Evolutionary conservation across 2,329 filamentous ascomycete species (phyloP).

Genomic region (Pseudohalonectria lignicola): DNA sequence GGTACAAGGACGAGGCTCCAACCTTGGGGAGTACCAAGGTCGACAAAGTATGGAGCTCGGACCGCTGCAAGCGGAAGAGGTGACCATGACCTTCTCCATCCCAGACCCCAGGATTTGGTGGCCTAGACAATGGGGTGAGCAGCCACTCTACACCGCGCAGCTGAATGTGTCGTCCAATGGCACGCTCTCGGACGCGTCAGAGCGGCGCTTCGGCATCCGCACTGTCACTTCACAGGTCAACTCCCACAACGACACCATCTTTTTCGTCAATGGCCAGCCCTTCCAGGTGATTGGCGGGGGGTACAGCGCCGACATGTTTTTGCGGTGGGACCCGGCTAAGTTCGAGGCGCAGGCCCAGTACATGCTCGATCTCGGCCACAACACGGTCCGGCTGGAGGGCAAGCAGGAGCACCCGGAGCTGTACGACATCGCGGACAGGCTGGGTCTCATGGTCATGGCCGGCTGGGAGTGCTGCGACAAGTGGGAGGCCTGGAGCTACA

Average conservation of each 20-base stretch:
- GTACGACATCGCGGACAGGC: conserved; percentile 45
- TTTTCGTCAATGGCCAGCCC: conserved; percentile 41
- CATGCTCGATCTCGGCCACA: conserved; percentile 49
- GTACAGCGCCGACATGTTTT: conserved; percentile 50
- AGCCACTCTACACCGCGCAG: conserved; percentile 19
- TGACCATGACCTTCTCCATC: conserved; percentile 25
- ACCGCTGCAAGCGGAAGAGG: conserved; percentile 21
- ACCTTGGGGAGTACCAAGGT: not conserved
- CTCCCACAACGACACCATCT: conserved; percentile 39
- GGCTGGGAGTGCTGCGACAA: conserved; percentile 61
- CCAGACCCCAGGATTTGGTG: conserved; percentile 45
- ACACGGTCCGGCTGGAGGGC: conserved; percentile 52
- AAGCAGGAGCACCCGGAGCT: conserved; percentile 53
- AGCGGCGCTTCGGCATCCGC: conserved; percentile 38
- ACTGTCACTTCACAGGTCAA: conserved; percentile 41
- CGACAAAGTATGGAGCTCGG: conserved; percentile 14
- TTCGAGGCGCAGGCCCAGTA: conserved; percentile 38
- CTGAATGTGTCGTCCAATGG: conserved; percentile 14
- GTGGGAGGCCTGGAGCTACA: conserved; percentile 55
- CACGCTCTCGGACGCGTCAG: conserved; percentile 19
- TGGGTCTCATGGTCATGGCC: conserved; percentile 50
- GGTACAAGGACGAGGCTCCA: conserved; percentile 16
- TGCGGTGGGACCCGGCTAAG: conserved; percentile 40
- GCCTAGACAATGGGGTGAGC: conserved; percentile 47
- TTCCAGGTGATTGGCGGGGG: conserved; percentile 53